phyloP scores from a whole-genome alignment of 164 flowering plant species.

The Aristolochia fimbriata region DNA sequence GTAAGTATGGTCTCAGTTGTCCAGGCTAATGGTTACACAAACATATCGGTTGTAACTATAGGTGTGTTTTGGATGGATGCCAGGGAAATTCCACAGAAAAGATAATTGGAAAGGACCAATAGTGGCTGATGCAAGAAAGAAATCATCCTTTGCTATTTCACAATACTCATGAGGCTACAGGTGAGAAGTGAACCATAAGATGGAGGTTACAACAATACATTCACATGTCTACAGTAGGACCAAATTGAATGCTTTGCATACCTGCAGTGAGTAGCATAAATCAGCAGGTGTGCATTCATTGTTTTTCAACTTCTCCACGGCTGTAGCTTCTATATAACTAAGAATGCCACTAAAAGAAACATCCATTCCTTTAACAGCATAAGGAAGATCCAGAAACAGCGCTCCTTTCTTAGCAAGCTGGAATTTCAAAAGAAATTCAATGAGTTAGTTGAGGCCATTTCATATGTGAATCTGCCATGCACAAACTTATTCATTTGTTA shows the following conservation, averaged over 20 bases:
- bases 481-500: no score
- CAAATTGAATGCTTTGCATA: slow-evolving; percentile 7
- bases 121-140: no score
- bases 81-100: no score
- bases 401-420: slow-evolving; percentile 94
- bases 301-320: slow-evolving; percentile 75
- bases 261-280: slow-evolving; percentile 94
- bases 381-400: slow-evolving; percentile 78
- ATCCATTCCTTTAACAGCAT: slow-evolving; percentile 98
- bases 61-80: no score
- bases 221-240: neutral
- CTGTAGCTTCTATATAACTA: slow-evolving; percentile 85
- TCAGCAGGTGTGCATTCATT: slow-evolving; percentile 98
- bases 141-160: no score
- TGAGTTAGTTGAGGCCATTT: neutral
- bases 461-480: neutral
- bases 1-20: no score
- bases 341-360: slow-evolving; percentile 93
- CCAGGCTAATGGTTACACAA: no score
- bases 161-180: no score
- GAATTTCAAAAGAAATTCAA: neutral
- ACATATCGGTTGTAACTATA: no score
- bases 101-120: no score
- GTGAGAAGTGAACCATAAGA: neutral
- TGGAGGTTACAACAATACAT: neutral